Evolutionary conservation across 129 eudicot genomes (phyloP).

Genomic region (Flaveria ramosissima): DNA sequence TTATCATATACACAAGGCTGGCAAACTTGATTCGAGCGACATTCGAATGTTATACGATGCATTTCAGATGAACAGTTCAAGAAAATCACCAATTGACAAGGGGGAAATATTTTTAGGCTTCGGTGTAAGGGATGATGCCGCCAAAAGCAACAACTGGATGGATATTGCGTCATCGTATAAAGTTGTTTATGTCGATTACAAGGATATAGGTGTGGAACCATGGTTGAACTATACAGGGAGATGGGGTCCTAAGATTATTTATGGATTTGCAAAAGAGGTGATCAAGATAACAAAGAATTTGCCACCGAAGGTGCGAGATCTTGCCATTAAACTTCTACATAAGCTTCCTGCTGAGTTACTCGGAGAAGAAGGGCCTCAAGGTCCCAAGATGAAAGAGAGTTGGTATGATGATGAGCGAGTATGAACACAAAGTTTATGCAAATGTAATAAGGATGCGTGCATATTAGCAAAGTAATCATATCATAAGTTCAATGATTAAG

Average conservation of each 20-base stretch:
- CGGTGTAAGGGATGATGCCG: slow-evolving; percentile 35
- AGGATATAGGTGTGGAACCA: neutral
- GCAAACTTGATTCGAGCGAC: neutral
- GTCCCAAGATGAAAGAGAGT: slow-evolving; percentile 32
- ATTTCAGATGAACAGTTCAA: slow-evolving; percentile 10
- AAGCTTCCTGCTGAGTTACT: slow-evolving; percentile 28
- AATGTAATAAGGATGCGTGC: neutral
- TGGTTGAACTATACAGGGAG: slow-evolving; percentile 41
- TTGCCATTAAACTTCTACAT: slow-evolving; percentile 1
- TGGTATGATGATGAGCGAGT: slow-evolving; percentile 32
- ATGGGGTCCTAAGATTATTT: slow-evolving; percentile 41
- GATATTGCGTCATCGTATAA: slow-evolving; percentile 29
- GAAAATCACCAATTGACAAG: neutral
- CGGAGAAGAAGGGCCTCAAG: slow-evolving; percentile 43
- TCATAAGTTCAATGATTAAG: neutral
- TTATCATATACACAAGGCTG: slow-evolving; percentile 3
- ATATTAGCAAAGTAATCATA: neutral
- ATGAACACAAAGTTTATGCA: neutral
- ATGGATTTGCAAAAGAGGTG: neutral
- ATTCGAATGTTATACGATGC: neutral
- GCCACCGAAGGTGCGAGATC: neutral
- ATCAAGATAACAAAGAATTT: neutral
- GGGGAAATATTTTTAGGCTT: slow-evolving; percentile 23
- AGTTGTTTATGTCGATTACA: slow-evolving; percentile 20
- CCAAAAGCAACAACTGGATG: slow-evolving; percentile 28